Evolutionary conservation across 768 basidiomycete genomes (phyloP).

Genomic region (Terana coerulea): DNA sequence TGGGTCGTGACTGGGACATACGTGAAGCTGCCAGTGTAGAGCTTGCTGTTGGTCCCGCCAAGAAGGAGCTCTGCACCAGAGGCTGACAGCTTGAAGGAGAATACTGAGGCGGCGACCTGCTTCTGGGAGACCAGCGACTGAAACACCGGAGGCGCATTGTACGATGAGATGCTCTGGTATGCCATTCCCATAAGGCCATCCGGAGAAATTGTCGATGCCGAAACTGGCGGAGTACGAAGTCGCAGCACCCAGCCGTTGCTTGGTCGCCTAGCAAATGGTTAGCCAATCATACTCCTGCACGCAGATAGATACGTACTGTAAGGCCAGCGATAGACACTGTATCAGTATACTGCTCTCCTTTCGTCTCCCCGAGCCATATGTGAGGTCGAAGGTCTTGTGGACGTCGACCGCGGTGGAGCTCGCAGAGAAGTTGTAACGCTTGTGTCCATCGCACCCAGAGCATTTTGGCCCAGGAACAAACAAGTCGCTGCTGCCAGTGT

Average conservation of each 20-base stretch:
- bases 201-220: slow-evolving; percentile 21
- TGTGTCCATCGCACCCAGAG: slow-evolving; percentile 22
- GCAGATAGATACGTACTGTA: slow-evolving; percentile 9
- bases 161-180: slow-evolving; percentile 22
- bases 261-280: slow-evolving; percentile 25
- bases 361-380: slow-evolving; percentile 37
- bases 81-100: slow-evolving; percentile 45
- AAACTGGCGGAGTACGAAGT: slow-evolving; percentile 33
- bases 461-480: slow-evolving; percentile 28
- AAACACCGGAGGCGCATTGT: slow-evolving; percentile 23
- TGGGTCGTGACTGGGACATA: slow-evolving; percentile 30
- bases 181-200: slow-evolving; percentile 44
- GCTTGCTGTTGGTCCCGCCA: slow-evolving; percentile 45
- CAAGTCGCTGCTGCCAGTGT: slow-evolving; percentile 32
- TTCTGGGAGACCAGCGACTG: slow-evolving; percentile 40
- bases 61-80: slow-evolving; percentile 49
- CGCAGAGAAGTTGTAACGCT: slow-evolving; percentile 23
- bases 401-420: slow-evolving; percentile 31
- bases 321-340: slow-evolving; percentile 37
- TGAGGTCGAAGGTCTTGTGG: slow-evolving; percentile 26
- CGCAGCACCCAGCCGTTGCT: slow-evolving; percentile 44
- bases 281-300: background rate
- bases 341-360: slow-evolving; percentile 40
- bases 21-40: slow-evolving; percentile 44
- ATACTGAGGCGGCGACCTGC: slow-evolving; percentile 32